Evolutionary conservation across 2,329 filamentous ascomycete species (phyloP).

Genomic region (Scytalidium lignicola): DNA sequence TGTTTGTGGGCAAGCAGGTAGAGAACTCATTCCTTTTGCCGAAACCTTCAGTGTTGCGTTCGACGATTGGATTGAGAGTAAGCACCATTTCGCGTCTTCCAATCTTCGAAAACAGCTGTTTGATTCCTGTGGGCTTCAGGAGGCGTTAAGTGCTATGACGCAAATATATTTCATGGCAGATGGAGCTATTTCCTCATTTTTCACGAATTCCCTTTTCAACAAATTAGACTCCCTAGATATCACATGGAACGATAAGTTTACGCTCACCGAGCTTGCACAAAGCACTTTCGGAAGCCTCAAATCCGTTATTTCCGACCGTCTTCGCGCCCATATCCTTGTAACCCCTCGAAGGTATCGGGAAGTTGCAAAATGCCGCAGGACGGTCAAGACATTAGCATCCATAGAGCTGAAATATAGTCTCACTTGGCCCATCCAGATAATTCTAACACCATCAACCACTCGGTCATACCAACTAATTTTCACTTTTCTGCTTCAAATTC

Average conservation of each 20-base stretch:
- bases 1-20: conserved; percentile 43
- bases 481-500: conserved; percentile 71
- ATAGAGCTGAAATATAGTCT: conserved; percentile 67
- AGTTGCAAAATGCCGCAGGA: conserved; percentile 45
- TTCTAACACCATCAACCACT: conserved; percentile 63
- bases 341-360: conserved; percentile 34
- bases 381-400: conserved; percentile 56
- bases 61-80: conserved; percentile 69
- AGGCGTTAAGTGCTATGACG: conserved; percentile 61
- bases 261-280: conserved; percentile 72
- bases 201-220: conserved; percentile 68
- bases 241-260: conserved; percentile 76
- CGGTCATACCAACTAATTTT: conserved; percentile 67
- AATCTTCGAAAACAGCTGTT: conserved; percentile 64
- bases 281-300: conserved; percentile 56
- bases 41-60: conserved; percentile 70
- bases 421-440: conserved; percentile 62
- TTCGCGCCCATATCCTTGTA: conserved; percentile 52
- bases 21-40: conserved; percentile 60
- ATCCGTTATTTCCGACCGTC: conserved; percentile 52
- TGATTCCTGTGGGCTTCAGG: conserved; percentile 60
- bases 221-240: conserved; percentile 58
- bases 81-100: conserved; percentile 64
- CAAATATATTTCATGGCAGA: conserved; percentile 73
- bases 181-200: conserved; percentile 59